Percentiles rank a stretch among this genome's conserved stretches.
Evolutionary conservation across 192 early-diverging fungal species (phyloP).

Genomic region (Entomortierella chlamydospora): DNA sequence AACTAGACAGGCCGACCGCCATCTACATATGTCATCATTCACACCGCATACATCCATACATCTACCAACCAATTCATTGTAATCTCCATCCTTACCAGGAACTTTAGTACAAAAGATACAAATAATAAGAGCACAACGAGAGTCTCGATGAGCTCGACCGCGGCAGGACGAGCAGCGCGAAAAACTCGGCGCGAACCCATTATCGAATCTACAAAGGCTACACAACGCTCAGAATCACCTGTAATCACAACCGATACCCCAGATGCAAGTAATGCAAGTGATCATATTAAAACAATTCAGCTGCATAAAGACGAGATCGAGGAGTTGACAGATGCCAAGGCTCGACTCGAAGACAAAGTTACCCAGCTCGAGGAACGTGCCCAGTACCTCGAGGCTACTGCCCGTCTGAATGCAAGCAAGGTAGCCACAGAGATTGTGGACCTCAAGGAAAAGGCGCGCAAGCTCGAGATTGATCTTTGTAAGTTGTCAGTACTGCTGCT

Average conservation of each 20-base stretch:
- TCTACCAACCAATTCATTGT: too few relatives aligned
- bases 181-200: not conserved
- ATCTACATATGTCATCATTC: too few relatives aligned
- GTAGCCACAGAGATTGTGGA: slow-evolving; percentile 34
- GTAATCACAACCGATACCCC: not conserved
- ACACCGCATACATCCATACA: too few relatives aligned
- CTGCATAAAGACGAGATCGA: slow-evolving; percentile 31
- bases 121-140: too few relatives aligned
- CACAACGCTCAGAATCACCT: not conserved
- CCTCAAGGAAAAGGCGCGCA: slow-evolving; percentile 39
- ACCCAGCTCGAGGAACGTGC: slow-evolving; percentile 35
- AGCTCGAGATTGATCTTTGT: slow-evolving; percentile 47
- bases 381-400: slow-evolving; percentile 36
- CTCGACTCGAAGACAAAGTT: slow-evolving; percentile 13
- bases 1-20: too few relatives aligned
- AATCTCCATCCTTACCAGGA: too few relatives aligned
- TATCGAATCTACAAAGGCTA: not conserved
- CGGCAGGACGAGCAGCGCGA: not conserved
- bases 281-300: slow-evolving; percentile 11
- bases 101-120: too few relatives aligned
- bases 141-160: too few relatives aligned
- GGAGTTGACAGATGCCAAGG: slow-evolving; percentile 15
- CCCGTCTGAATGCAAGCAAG: slow-evolving; percentile 38
- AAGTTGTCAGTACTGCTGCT: too few relatives aligned
- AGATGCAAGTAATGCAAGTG: not conserved